Conservation (phyloP, 202 grass and related monocot genomes). For the Setaria italica region DNA sequence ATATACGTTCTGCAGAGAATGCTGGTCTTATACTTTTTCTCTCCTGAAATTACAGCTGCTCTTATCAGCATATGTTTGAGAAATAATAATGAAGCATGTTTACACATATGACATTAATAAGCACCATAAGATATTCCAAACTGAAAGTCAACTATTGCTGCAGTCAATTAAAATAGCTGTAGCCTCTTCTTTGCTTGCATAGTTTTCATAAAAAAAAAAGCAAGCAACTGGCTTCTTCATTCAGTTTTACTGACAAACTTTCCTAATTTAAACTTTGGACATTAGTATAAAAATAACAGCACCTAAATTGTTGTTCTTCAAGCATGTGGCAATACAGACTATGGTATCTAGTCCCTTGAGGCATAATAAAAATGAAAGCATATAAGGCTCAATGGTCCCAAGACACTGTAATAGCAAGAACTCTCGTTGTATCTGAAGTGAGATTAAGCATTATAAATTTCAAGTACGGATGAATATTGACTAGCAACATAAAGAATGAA, state of each 20-base stretch:
- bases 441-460: slow-evolving; percentile 22
- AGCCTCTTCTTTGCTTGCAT: not conserved
- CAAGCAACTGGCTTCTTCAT: not conserved
- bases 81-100: not conserved
- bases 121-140: not conserved
- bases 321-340: not conserved
- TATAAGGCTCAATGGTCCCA: not conserved
- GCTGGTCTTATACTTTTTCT: slow-evolving; percentile 76
- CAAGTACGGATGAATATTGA: not conserved
- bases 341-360: not conserved
- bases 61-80: slow-evolving; percentile 20
- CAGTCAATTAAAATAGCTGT: not conserved
- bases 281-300: not conserved
- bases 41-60: slow-evolving; percentile 66
- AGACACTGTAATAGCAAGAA: slow-evolving; percentile 6
- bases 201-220: slow-evolving; percentile 17
- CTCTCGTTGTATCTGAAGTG: slow-evolving; percentile 3
- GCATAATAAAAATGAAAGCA: not conserved
- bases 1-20: slow-evolving; percentile 74
- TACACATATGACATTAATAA: slow-evolving; percentile 16
- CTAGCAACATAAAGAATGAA: slow-evolving; percentile 28
- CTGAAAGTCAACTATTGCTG: not conserved
- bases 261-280: slow-evolving; percentile 6
- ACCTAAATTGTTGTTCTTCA: not conserved
- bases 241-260: not conserved